Conservation (phyloP, 2,329 filamentous ascomycete genomes). For the Sporothrix protearum region DNA sequence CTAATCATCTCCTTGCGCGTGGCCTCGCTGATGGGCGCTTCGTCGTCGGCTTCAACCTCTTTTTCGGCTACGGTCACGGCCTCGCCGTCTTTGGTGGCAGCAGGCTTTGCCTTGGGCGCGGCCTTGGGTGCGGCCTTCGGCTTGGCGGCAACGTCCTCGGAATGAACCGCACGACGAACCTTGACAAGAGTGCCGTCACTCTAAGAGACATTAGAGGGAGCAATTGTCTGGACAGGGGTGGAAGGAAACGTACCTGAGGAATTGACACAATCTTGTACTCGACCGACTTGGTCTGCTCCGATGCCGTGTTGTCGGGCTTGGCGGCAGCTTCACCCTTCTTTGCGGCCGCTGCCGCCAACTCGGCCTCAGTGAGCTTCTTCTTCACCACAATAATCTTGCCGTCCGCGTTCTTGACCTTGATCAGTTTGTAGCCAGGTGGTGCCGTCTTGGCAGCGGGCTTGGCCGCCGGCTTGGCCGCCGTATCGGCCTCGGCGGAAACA, state of each 20-base stretch:
- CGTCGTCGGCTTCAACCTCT: neutral
- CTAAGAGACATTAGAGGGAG: neutral
- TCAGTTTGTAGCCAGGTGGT: constrained; percentile 23
- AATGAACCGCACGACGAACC: neutral
- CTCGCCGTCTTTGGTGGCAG: neutral
- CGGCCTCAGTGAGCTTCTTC: constrained; percentile 11
- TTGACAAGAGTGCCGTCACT: neutral
- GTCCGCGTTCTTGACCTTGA: constrained; percentile 19
- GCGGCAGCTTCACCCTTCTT: neutral
- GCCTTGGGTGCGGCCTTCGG: neutral
- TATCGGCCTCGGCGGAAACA: neutral
- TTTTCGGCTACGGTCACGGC: neutral
- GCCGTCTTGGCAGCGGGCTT: neutral
- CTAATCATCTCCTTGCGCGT: neutral
- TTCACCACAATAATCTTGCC: constrained; percentile 21
- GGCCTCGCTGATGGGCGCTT: neutral
- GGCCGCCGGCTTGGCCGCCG: neutral
- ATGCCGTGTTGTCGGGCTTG: neutral
- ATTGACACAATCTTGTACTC: constrained; percentile 14
- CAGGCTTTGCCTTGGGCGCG: neutral
- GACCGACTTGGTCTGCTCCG: constrained; percentile 12
- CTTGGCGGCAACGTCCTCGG: neutral
- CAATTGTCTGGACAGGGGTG: too few relatives aligned
- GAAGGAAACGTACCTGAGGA: neutral
- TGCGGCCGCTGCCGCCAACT: neutral